phyloP scores from a whole-genome alignment of 306 rosid species.

The apple (Malus domestica) region ASM211411v1 NC_041803.1:19127001-19127500 shows the following conservation, averaged over 20 bases:
- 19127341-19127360: conserved; percentile 24
- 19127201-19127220: conserved; percentile 29
- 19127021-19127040: conserved; percentile 43
- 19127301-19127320: conserved; percentile 37
- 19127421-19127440: background rate
- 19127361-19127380: conserved; percentile 4
- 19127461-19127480: background rate
- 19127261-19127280: conserved; percentile 8
- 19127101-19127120: conserved; percentile 43
- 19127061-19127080: conserved; percentile 77
- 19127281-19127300: conserved; percentile 32
- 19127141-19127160: conserved; percentile 74
- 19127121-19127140: conserved; percentile 60
- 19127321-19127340: conserved; percentile 36
- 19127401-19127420: background rate
- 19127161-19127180: conserved; percentile 39
- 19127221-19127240: conserved; percentile 37
- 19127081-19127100: conserved; percentile 51
- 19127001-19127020: conserved; percentile 28
- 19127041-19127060: conserved; percentile 37
- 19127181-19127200: conserved; percentile 66
- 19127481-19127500: background rate
- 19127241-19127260: conserved; percentile 21
- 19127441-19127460: background rate
- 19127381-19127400: background rate